Percentiles rank a stretch among this genome's conserved stretches.
Evolutionary conservation across 768 basidiomycete genomes (phyloP).

Genomic region (Candolleomyces aberdarensis): DNA sequence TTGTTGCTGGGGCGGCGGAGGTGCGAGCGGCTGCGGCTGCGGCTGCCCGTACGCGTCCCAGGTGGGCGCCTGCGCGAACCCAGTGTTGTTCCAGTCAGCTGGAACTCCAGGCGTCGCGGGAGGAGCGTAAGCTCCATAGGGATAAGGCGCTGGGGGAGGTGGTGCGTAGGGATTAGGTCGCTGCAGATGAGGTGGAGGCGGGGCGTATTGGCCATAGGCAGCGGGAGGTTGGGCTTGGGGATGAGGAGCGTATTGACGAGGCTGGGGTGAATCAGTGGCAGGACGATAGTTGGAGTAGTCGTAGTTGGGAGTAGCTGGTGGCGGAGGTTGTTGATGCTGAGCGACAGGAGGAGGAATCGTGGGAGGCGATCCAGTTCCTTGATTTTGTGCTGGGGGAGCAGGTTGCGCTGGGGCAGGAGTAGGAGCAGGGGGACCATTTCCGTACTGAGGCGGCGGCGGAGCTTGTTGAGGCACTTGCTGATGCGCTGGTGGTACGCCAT

Average conservation of each 20-base stretch:
- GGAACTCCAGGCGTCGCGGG: slow-evolving; percentile 10
- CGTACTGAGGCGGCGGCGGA: slow-evolving; percentile 17
- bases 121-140: slow-evolving; percentile 13
- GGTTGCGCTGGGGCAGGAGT: slow-evolving; percentile 7
- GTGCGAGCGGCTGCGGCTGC: slow-evolving; percentile 10
- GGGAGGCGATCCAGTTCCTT: slow-evolving; percentile 13
- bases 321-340: slow-evolving; percentile 12
- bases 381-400: slow-evolving; percentile 9
- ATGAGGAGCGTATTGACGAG: slow-evolving; percentile 12
- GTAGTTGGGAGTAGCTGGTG: slow-evolving; percentile 10
- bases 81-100: slow-evolving; percentile 20
- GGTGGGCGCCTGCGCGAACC: slow-evolving; percentile 11
- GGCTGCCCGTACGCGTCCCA: slow-evolving; percentile 15
- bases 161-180: slow-evolving; percentile 21
- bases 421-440: slow-evolving; percentile 12
- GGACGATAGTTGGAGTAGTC: slow-evolving; percentile 6
- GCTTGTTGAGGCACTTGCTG: slow-evolving; percentile 13
- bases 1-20: slow-evolving; percentile 13
- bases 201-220: slow-evolving; percentile 10
- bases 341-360: slow-evolving; percentile 16
- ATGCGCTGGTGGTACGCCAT: slow-evolving; percentile 9
- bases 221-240: slow-evolving; percentile 15
- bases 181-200: slow-evolving; percentile 19
- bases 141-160: slow-evolving; percentile 16
- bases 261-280: slow-evolving; percentile 9